Evolutionary conservation across 1,284 basidiomycete genomes (phyloP).

Genomic region (Megacollybia platyphylla): DNA sequence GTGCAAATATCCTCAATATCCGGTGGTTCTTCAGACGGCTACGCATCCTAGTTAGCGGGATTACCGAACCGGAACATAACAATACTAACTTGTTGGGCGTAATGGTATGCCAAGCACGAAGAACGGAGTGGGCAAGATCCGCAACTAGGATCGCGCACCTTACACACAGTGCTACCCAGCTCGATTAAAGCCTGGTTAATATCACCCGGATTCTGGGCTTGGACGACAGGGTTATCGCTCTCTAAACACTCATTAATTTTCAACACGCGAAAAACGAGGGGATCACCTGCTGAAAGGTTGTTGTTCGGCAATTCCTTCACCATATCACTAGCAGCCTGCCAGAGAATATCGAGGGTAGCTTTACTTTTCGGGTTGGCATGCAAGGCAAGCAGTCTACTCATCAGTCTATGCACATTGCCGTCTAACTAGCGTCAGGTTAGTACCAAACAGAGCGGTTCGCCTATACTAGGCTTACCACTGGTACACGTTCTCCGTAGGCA

Average conservation of each 20-base stretch:
- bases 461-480: constrained; percentile 49
- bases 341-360: constrained; percentile 67
- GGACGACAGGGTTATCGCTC: background rate
- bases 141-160: constrained; percentile 70
- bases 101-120: constrained; percentile 54
- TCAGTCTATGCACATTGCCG: constrained; percentile 80
- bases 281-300: too few species aligned
- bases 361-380: constrained; percentile 76
- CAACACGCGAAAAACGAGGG: too few species aligned
- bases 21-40: constrained; percentile 10
- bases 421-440: constrained; percentile 47
- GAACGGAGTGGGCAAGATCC: constrained; percentile 53
- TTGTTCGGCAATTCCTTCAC: constrained; percentile 22
- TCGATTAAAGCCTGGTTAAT: constrained; percentile 85
- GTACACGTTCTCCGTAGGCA: constrained; percentile 73
- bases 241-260: too few species aligned
- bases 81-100: constrained; percentile 3
- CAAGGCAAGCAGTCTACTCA: constrained; percentile 73
- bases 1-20: constrained; percentile 72
- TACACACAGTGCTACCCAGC: constrained; percentile 85
- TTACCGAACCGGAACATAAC: constrained; percentile 1
- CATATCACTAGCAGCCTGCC: constrained; percentile 63
- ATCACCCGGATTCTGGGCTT: constrained; percentile 52
- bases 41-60: background rate
- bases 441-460: constrained; percentile 1